Evolutionary conservation across 2,329 filamentous ascomycete genomes (phyloP).

Genomic region (Fusarium virguliforme): DNA sequence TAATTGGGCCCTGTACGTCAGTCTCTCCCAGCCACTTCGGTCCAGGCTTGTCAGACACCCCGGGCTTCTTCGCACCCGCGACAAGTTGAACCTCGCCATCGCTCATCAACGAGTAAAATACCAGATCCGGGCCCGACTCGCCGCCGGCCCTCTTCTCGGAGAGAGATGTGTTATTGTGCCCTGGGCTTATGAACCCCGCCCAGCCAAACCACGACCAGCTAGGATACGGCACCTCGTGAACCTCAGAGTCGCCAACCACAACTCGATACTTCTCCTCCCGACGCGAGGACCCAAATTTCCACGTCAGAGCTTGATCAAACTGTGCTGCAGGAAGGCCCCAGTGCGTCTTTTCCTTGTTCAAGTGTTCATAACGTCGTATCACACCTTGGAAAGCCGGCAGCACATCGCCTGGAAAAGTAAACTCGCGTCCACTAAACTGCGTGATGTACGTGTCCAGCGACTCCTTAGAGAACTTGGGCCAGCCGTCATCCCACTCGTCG

Average conservation of each 20-base stretch:
- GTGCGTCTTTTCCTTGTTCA: conserved; percentile 24
- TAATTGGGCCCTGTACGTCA: neutral
- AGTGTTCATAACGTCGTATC: conserved; percentile 28
- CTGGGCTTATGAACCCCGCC: neutral
- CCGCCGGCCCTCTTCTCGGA: neutral
- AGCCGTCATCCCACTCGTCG: conserved; percentile 28
- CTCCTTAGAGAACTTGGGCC: conserved; percentile 9
- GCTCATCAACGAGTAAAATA: neutral
- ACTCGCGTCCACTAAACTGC: conserved; percentile 22
- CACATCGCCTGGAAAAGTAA: conserved; percentile 26
- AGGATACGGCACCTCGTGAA: neutral
- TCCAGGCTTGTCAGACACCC: neutral
- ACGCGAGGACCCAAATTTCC: conserved; percentile 7
- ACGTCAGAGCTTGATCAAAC: conserved; percentile 23
- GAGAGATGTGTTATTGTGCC: neutral
- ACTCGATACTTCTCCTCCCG: conserved; percentile 14
- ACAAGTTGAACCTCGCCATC: neutral
- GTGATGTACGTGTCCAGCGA: conserved; percentile 11
- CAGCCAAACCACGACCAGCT: conserved; percentile 14
- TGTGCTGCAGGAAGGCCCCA: conserved; percentile 18
- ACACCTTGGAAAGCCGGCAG: conserved; percentile 27
- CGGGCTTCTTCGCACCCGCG: neutral
- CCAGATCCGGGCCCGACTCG: neutral
- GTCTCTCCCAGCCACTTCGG: neutral
- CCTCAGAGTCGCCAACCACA: neutral